Evolutionary conservation across 148 eudicot genomes (phyloP).

Genomic region (Dianthus caryophyllus): DNA sequence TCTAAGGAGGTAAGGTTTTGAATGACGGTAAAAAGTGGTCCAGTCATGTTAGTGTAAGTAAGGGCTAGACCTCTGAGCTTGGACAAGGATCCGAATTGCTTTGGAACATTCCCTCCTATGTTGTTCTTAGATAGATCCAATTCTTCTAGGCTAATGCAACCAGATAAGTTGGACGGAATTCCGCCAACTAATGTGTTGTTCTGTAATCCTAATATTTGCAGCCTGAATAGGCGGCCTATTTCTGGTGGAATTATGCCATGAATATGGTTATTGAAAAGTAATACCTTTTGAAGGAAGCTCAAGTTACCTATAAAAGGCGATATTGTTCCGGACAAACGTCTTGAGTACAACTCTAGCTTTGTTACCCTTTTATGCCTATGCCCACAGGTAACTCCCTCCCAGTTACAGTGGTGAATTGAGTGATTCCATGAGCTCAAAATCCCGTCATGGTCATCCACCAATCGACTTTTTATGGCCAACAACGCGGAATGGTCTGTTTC

Average conservation of each 20-base stretch:
- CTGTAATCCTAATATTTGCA: too few species aligned
- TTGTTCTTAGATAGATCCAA: slow-evolving; percentile 14
- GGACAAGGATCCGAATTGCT: slow-evolving; percentile 19
- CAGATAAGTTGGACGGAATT: slow-evolving; percentile 1
- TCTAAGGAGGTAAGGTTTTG: slow-evolving; percentile 30
- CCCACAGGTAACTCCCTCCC: slow-evolving; percentile 39
- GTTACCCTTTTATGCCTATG: slow-evolving; percentile 20
- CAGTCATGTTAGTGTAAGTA: slow-evolving; percentile 18
- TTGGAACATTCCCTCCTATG: slow-evolving; percentile 34
- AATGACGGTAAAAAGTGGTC: slow-evolving; percentile 27
- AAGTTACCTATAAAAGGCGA: slow-evolving; percentile 38
- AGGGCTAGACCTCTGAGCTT: slow-evolving; percentile 16
- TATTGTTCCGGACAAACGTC: slow-evolving; percentile 18
- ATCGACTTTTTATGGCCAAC: too few species aligned
- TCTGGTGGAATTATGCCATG: slow-evolving; percentile 17
- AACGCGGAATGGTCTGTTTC: too few species aligned
- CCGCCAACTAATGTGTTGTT: slow-evolving; percentile 13
- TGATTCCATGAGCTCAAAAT: slow-evolving; percentile 37
- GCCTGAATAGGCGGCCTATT: too few species aligned
- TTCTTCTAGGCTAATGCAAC: neutral
- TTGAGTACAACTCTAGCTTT: slow-evolving; percentile 17
- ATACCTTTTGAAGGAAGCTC: neutral
- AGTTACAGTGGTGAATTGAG: slow-evolving; percentile 30
- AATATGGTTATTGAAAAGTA: too few species aligned
- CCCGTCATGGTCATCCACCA: too few species aligned